These are phyloP conservation scores for Podospora conica DNA, from an alignment of 495 filamentous ascomycete genomes.

Conservation along the genomic window DNA sequence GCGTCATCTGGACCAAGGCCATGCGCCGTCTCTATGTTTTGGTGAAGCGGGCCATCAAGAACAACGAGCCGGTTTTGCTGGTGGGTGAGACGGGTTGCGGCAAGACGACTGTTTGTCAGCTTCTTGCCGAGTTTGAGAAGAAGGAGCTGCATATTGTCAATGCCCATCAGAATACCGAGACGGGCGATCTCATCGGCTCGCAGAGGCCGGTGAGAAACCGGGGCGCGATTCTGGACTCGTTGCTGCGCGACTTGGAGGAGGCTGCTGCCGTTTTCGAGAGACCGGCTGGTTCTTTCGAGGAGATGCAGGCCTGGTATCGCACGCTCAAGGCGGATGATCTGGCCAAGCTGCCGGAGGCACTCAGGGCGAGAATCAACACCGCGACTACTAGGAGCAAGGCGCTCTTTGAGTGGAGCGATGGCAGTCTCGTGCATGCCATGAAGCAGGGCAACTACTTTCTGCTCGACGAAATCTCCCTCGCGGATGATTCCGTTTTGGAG, in stretches of 20 bases:
- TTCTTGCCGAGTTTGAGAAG: conserved; percentile 72
- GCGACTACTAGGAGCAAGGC: conserved; percentile 62
- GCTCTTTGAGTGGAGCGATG: conserved; percentile 95
- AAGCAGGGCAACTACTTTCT: conserved; percentile 82
- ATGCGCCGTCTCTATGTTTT: conserved; percentile 88
- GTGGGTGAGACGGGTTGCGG: conserved; percentile 97
- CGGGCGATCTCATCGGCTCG: conserved; percentile 92
- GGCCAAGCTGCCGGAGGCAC: conserved; percentile 39
- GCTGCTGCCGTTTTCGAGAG: conserved; percentile 35
- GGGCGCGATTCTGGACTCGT: conserved; percentile 56
- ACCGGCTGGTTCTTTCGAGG: conserved; percentile 23
- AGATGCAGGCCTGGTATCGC: conserved; percentile 38
- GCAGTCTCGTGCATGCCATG: conserved; percentile 93
- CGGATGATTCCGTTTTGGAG: conserved; percentile 95
- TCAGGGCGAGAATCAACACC: conserved; percentile 52
- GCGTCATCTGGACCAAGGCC: conserved; percentile 86
- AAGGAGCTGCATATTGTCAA: conserved; percentile 83
- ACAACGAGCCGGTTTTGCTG: conserved; percentile 89
- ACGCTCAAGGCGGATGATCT: conserved; percentile 22
- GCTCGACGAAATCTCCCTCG: conserved; percentile 95
- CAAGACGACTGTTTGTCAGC: conserved; percentile 93
- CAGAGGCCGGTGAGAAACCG: conserved; percentile 88
- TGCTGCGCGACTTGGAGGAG: conserved; percentile 55
- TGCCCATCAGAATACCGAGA: conserved; percentile 95
- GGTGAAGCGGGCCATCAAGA: conserved; percentile 73